Percentiles rank a stretch among this genome's conserved stretches.
These are phyloP conservation scores for Suillus tomentosus DNA, from an alignment of 768 basidiomycete species.

Conservation along the genomic window DNA sequence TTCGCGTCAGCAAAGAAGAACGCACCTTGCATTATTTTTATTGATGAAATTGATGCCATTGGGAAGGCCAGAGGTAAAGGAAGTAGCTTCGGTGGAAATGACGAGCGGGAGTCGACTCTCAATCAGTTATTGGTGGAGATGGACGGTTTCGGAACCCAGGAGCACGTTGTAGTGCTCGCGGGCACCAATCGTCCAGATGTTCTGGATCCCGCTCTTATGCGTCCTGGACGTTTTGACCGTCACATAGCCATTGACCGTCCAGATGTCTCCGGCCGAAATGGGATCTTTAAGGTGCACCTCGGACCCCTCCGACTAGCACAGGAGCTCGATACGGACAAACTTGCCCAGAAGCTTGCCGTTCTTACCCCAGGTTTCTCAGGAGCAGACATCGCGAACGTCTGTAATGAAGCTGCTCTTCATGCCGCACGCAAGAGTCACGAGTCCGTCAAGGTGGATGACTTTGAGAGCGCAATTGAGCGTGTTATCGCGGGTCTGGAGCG, in stretches of 20 bases:
- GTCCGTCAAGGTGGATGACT: slow-evolving; percentile 78
- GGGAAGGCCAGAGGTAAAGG: slow-evolving; percentile 87
- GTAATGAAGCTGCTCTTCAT: slow-evolving; percentile 95
- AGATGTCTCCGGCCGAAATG: slow-evolving; percentile 90
- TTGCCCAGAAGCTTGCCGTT: slow-evolving; percentile 93
- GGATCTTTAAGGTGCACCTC: slow-evolving; percentile 94
- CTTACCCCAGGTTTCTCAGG: slow-evolving; percentile 98
- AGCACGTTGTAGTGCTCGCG: slow-evolving; percentile 94
- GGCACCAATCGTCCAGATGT: slow-evolving; percentile 98
- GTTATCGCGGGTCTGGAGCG: slow-evolving; percentile 97
- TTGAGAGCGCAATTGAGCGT: slow-evolving; percentile 96
- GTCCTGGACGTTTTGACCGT: slow-evolving; percentile 96
- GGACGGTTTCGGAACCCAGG: slow-evolving; percentile 98
- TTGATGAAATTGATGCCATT: slow-evolving; percentile 99
- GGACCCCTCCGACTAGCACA: slow-evolving; percentile 73
- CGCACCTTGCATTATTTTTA: slow-evolving; percentile 97
- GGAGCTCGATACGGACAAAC: slow-evolving; percentile 49
- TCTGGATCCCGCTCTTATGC: slow-evolving; percentile 92
- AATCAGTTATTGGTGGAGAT: slow-evolving; percentile 98
- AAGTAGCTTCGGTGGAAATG: slow-evolving; percentile 88
- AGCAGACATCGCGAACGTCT: slow-evolving; percentile 98
- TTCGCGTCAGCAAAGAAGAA: slow-evolving; percentile 98
- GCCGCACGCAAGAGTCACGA: slow-evolving; percentile 87
- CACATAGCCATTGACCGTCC: slow-evolving; percentile 96
- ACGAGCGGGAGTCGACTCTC: slow-evolving; percentile 95